Conservation (phyloP, 306 rosid genomes). For the Quillaja saponaria region DNA sequence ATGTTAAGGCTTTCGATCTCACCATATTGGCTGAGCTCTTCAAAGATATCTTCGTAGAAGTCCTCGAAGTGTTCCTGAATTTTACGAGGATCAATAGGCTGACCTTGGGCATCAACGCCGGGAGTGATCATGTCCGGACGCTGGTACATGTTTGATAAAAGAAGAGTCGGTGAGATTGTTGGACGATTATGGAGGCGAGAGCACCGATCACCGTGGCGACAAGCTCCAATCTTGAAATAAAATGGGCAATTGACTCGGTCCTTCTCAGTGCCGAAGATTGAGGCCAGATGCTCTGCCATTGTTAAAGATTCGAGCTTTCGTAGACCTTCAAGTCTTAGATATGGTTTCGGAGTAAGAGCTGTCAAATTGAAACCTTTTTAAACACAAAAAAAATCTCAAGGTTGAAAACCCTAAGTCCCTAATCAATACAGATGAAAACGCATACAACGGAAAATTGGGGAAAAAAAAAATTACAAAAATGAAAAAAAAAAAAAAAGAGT, state of each 20-base stretch:
- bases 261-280: constrained; percentile 36
- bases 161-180: constrained; percentile 29
- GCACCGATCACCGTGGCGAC: constrained; percentile 34
- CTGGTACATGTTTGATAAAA: constrained; percentile 35
- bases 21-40: constrained; percentile 29
- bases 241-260: constrained; percentile 37
- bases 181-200: constrained; percentile 31
- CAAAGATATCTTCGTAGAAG: constrained; percentile 32
- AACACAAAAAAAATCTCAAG: no score
- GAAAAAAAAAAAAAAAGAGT: no score
- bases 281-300: constrained; percentile 37
- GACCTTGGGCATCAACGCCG: constrained; percentile 27
- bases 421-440: no score
- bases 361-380: no score
- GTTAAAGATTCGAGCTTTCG: not conserved
- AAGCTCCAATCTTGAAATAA: constrained; percentile 36
- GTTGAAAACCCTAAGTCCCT: no score
- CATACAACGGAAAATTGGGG: no score
- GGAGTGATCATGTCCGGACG: constrained; percentile 38
- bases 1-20: constrained; percentile 32
- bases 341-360: no score
- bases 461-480: no score
- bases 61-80: constrained; percentile 36
- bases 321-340: no score
- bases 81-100: constrained; percentile 31